Base-by-base conservation (phyloP, 768 basidiomycete genomes). In the Boletus sensibilis region DNA sequence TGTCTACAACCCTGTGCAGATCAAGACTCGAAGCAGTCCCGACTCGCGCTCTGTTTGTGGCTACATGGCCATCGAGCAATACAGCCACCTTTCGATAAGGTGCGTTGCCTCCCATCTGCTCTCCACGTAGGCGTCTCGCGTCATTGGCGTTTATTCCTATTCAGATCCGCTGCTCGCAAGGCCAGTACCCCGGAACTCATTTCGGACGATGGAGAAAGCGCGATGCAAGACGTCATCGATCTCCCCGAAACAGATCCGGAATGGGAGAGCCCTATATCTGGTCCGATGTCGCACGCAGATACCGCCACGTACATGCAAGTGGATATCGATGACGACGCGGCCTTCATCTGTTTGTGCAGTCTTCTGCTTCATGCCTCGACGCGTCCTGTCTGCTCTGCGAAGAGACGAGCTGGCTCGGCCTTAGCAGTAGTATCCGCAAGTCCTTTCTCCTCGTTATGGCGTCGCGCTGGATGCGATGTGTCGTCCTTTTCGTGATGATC, bases 171-270 rank as follows among this genome's bases (percentile, higher is more conserved):
- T 38, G 14, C 50, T 37, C 41, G 37, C 37, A 52, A 50, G 10
- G n/a, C 31, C 23, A 40, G 20, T 14, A 33, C 38, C 33, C 34
- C 44, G 33, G 39, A 53, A 5, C 34, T 20, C 20, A 21, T 18
- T 1, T 48, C 27, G 1, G 46, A 53, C 46, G 57, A 59, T 21
- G 50, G 25, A 14, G 60, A 64, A 31, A 56, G 25, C n/a, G 8
- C 27, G 0, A 64, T 67, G 64, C 58, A 58, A 37, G 62, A 56
- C 5, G 38, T 54, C 51, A 46, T 66, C 12, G 64, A 68, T 52
- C 64, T 67, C 56, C 59, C 56, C 2, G 60, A 51, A 29, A 64
- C 67, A 7, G 62, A 69, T 37, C 52, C 60, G 0, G 65, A 64
- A 31, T 54, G 55, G 57, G 62, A 61, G 16, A 45, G 35, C 2